Conservation (phyloP, 2,329 filamentous ascomycete species). For the Phialophora expanda region DNA sequence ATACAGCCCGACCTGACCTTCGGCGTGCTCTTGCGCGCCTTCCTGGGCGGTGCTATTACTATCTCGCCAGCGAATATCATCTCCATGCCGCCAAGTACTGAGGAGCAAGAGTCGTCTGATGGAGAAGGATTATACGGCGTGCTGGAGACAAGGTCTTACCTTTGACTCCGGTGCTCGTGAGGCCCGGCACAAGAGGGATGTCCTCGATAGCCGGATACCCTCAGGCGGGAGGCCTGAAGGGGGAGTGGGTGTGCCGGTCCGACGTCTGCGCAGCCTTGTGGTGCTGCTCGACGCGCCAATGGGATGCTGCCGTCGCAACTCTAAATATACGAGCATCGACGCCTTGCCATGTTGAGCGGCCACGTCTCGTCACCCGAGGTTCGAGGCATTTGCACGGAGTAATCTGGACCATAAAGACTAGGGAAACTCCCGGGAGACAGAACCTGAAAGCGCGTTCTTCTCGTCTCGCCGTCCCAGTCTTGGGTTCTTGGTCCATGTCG, state of each 20-base stretch:
- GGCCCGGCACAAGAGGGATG: not conserved
- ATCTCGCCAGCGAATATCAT: not conserved
- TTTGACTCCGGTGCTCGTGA: not conserved
- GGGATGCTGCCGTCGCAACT: not conserved
- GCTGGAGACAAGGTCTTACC: not conserved
- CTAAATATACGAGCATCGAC: slow-evolving; percentile 27
- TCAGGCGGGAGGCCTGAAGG: slow-evolving; percentile 7
- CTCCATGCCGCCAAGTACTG: not conserved
- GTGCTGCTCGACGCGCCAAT: not conserved
- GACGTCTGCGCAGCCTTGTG: slow-evolving; percentile 12
- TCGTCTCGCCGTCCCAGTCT: not conserved
- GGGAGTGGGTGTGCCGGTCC: not conserved
- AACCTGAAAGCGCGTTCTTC: not conserved
- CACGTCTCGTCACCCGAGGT: not conserved
- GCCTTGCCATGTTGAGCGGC: not conserved
- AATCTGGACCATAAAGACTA: not conserved
- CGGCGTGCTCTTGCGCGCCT: slow-evolving; percentile 23
- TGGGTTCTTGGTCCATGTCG: not conserved
- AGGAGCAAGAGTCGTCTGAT: not conserved
- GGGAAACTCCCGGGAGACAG: not conserved
- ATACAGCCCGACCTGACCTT: slow-evolving; percentile 33
- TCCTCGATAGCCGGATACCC: not conserved
- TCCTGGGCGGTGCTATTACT: not conserved
- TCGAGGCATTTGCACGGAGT: not conserved
- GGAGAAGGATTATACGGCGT: slow-evolving; percentile 3